Conservation (phyloP, 306 rosid genomes). For the Carpinus fangiana region DNA sequence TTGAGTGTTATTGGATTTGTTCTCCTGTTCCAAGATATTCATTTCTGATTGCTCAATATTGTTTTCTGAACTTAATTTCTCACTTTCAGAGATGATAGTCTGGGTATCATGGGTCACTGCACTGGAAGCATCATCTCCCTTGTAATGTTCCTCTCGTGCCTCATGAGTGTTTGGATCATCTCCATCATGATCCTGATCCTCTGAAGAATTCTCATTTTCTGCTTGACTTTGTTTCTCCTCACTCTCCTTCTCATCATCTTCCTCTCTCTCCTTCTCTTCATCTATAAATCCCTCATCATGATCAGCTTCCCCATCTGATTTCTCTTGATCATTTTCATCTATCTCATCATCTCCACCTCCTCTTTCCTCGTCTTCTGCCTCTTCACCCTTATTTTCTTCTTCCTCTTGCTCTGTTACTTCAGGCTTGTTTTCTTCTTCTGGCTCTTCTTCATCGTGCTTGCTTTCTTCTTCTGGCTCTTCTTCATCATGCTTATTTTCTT, state of each 20-base stretch:
- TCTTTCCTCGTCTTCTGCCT: constrained; percentile 52
- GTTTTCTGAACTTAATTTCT: constrained; percentile 40
- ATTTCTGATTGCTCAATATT: constrained; percentile 37
- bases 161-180: constrained; percentile 49
- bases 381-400: constrained; percentile 57
- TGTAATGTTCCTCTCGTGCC: constrained; percentile 92
- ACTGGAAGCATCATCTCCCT: constrained; percentile 95
- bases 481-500: constrained; percentile 44
- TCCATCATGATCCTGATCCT: constrained; percentile 39
- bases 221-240: constrained; percentile 46
- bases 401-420: constrained; percentile 52
- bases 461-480: constrained; percentile 43
- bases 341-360: constrained; percentile 71
- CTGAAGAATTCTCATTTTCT: constrained; percentile 44
- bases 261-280: constrained; percentile 60
- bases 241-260: constrained; percentile 43
- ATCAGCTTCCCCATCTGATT: constrained; percentile 46
- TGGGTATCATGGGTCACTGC: constrained; percentile 84
- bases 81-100: constrained; percentile 38
- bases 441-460: constrained; percentile 40
- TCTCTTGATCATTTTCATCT: constrained; percentile 76
- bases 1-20: constrained; percentile 23
- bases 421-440: constrained; percentile 42
- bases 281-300: constrained; percentile 59
- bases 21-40: constrained; percentile 36